Percentiles rank a stretch among this genome's conserved stretches.
Conservation (phyloP, 2,329 filamentous ascomycete genomes). For the Penicillium nordicum region DNA sequence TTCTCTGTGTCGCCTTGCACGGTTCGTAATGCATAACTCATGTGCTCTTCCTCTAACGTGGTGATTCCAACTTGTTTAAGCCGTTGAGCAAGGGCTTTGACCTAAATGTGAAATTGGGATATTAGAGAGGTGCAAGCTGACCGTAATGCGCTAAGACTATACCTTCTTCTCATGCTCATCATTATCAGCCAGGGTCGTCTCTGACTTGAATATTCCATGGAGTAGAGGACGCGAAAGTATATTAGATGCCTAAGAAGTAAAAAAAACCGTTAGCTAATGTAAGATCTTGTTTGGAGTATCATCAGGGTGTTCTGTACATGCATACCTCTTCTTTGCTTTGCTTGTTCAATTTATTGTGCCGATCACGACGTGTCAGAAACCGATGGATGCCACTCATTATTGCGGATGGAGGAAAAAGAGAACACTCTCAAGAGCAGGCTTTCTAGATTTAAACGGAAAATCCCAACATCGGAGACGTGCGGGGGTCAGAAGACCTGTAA, state of each 20-base stretch:
- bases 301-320: not conserved
- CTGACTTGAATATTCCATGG: constrained; percentile 34
- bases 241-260: constrained; percentile 19
- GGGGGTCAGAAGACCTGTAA: constrained; percentile 13
- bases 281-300: not conserved
- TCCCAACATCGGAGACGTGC: constrained; percentile 21
- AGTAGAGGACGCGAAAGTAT: constrained; percentile 28
- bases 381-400: constrained; percentile 43
- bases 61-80: constrained; percentile 54
- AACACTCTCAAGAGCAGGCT: not conserved
- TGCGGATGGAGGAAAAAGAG: not conserved
- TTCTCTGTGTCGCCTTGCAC: constrained; percentile 68
- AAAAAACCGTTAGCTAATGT: constrained; percentile 9
- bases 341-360: constrained; percentile 28
- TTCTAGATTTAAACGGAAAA: constrained; percentile 6
- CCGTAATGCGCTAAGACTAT: constrained; percentile 1
- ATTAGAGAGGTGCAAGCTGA: constrained; percentile 11
- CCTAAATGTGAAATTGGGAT: constrained; percentile 29
- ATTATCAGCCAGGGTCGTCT: constrained; percentile 17
- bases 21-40: constrained; percentile 59
- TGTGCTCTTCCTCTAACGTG: constrained; percentile 59
- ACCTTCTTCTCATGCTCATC: constrained; percentile 38
- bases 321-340: constrained; percentile 35
- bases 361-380: constrained; percentile 42
- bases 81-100: constrained; percentile 53